Conservation (phyloP, 1,284 basidiomycete species). For the Paramarasmius palmivorus region DNA sequence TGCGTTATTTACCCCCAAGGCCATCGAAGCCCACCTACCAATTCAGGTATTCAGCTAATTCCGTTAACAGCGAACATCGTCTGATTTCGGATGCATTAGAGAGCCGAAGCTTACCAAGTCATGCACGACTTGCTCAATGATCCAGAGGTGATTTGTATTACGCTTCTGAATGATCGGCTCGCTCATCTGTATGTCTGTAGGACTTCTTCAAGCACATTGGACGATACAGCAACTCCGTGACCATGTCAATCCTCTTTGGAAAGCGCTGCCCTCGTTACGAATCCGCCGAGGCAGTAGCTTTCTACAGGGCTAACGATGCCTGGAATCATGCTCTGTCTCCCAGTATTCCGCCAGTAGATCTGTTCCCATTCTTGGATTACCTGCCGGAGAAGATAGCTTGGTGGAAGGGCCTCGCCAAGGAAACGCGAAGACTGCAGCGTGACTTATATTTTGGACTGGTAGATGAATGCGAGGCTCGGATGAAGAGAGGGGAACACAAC, state of each 20-base stretch:
- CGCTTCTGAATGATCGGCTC: too few relatives aligned
- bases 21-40: constrained; percentile 24
- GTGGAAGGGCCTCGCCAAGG: constrained; percentile 23
- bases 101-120: constrained; percentile 20
- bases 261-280: neutral
- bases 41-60: too few relatives aligned
- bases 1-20: constrained; percentile 25
- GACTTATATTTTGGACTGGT: constrained; percentile 20
- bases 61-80: too few relatives aligned
- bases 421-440: constrained; percentile 21
- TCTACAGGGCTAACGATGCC: constrained; percentile 16
- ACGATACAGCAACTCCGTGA: too few relatives aligned
- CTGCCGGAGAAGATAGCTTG: constrained; percentile 28
- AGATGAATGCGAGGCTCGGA: constrained; percentile 8
- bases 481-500: constrained; percentile 8
- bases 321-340: constrained; percentile 18
- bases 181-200: too few relatives aligned
- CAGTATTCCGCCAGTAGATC: constrained; percentile 28
- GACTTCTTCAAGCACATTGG: too few relatives aligned
- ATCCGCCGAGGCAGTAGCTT: constrained; percentile 8
- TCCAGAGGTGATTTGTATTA: constrained; percentile 1
- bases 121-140: neutral
- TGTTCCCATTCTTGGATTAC: constrained; percentile 27
- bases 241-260: neutral
- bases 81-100: too few relatives aligned